Base-by-base conservation (phyloP, 306 rosid species). In the Corylus americana region DNA sequence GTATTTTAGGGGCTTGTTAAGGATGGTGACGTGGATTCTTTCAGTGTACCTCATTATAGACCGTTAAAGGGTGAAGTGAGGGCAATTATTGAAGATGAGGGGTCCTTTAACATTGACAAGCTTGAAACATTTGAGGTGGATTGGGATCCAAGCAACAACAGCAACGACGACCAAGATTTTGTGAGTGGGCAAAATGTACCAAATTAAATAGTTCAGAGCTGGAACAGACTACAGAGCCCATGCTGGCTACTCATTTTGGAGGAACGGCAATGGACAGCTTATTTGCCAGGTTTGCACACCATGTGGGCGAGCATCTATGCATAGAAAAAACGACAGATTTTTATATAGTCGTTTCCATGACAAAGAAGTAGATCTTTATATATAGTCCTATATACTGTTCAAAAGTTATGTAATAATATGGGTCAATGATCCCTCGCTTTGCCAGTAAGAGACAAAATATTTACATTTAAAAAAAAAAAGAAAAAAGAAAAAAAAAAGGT, bases 211-310 rank as follows among this genome's bases (percentile, higher is more conserved):
- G 35, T 9, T 12, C 14, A 61, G 68, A 27, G 68, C 68, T 10
- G 42, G 5, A 11, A 61, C 68, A 22, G 25, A 22, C 25, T 22
- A 22, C 25, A 61, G 39, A 61, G 20, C 8, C 68, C 35, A 61
- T 61, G 39, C 68, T 61, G 68, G 37, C 68, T 27, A 27, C 17
- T 61, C 68, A 61, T 61, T 61, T 61, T 27, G 68, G 68, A 61
- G 42, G 2, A 5, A 61, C 6, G 16, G 22, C 22, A 27, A 61
- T 61, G 35, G 68, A 61, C 18, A 25, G 7, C 8, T 61, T 61
- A 27, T 61, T 61, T 29, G 42, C 35, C 8, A 11, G 37, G 68
- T 61, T 61, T 27, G 68, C 68, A 4, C 12, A 61, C 42, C 35
- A 61, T 61, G 37, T 61, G 16, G 68, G 42, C 9, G 42, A 61